Percentiles rank a stretch among this genome's conserved stretches.
Conservation (phyloP, 345 rosid genomes). For the Raphanus sativus region DNA sequence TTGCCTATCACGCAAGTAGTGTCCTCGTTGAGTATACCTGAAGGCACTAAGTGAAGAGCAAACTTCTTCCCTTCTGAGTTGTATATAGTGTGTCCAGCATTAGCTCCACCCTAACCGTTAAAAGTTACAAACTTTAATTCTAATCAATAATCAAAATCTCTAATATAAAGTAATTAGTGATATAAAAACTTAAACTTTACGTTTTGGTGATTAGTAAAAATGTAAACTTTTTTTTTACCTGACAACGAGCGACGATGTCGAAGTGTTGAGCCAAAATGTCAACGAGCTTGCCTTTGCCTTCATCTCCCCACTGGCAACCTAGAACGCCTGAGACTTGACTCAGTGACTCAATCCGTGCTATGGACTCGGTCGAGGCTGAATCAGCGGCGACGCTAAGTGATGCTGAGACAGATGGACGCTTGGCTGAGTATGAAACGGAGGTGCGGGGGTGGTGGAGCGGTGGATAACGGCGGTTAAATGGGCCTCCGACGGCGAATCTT, state of each 20-base stretch:
- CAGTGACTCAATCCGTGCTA: constrained; percentile 59
- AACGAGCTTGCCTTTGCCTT: constrained; percentile 97
- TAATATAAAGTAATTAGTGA: no score
- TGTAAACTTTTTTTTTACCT: constrained; percentile 45
- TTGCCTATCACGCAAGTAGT: constrained; percentile 91
- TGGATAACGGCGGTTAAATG: constrained; percentile 25
- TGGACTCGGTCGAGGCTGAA: constrained; percentile 43
- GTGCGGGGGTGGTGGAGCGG: constrained; percentile 34
- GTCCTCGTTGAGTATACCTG: constrained; percentile 84
- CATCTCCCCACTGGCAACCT: constrained; percentile 98
- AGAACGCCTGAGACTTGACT: constrained; percentile 90
- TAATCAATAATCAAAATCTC: no score
- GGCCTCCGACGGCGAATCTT: constrained; percentile 20
- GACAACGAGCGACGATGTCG: constrained; percentile 97
- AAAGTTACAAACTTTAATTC: background rate
- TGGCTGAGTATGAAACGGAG: constrained; percentile 43
- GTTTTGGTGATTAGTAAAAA: background rate
- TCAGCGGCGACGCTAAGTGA: constrained; percentile 49
- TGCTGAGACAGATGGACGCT: constrained; percentile 39
- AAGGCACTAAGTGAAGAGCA: constrained; percentile 96
- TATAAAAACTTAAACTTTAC: no score
- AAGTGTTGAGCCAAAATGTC: constrained; percentile 87
- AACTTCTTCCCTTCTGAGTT: constrained; percentile 91
- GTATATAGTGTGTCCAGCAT: constrained; percentile 98
- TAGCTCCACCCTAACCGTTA: constrained; percentile 81